These are phyloP conservation scores for Cercis canadensis DNA, from an alignment of 306 rosid species.

Conservation along the genomic window DNA sequence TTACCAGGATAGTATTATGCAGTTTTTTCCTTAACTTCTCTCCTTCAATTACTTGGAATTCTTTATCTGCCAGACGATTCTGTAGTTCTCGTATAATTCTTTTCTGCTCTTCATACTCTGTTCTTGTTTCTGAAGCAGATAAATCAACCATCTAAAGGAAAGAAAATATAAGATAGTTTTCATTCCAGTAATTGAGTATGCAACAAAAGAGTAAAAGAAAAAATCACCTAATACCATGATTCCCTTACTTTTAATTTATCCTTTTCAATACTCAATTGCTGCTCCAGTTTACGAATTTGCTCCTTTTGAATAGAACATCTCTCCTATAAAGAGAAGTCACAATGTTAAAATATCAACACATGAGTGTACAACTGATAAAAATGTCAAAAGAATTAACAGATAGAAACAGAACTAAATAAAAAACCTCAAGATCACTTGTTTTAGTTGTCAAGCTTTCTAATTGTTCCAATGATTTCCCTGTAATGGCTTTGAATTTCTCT, in stretches of 20 bases:
- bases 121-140: slow-evolving; percentile 64
- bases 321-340: slow-evolving; percentile 51
- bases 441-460: slow-evolving; percentile 66
- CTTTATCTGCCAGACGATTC: slow-evolving; percentile 68
- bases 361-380: slow-evolving; percentile 11
- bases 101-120: slow-evolving; percentile 68
- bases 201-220: slow-evolving; percentile 3
- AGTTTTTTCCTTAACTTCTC: slow-evolving; percentile 79
- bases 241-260: slow-evolving; percentile 71
- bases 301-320: slow-evolving; percentile 78
- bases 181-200: slow-evolving; percentile 18
- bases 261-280: slow-evolving; percentile 59
- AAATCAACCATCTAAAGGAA: slow-evolving; percentile 62
- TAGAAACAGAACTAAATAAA: slow-evolving; percentile 7
- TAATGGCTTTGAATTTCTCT: slow-evolving; percentile 54
- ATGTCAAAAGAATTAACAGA: background rate
- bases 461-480: slow-evolving; percentile 53
- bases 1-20: slow-evolving; percentile 91
- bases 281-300: slow-evolving; percentile 59
- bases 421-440: slow-evolving; percentile 77
- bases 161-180: background rate
- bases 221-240: slow-evolving; percentile 5
- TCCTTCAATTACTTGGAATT: slow-evolving; percentile 74
- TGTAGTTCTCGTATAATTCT: slow-evolving; percentile 56
- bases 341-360: slow-evolving; percentile 6